These are phyloP conservation scores for Populus alba DNA, from an alignment of 345 rosid genomes.

Conservation along the genomic window DNA sequence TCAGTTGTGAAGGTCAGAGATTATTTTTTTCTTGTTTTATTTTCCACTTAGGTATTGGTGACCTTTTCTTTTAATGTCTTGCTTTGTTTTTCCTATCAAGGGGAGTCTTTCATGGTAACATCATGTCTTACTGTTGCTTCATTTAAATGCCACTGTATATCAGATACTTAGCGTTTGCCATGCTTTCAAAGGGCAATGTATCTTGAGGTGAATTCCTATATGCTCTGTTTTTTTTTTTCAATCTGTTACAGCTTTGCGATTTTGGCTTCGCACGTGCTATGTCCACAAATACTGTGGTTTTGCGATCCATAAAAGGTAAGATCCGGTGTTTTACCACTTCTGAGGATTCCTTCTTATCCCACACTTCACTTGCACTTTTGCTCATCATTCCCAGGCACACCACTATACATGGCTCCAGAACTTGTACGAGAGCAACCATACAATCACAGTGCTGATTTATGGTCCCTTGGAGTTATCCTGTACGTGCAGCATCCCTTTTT, in stretches of 20 bases:
- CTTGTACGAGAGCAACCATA: conserved; percentile 95
- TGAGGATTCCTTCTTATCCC: background rate
- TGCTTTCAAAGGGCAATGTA: background rate
- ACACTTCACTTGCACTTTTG: background rate
- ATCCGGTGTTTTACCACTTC: background rate
- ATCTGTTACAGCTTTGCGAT: conserved; percentile 75
- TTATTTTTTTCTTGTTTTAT: background rate
- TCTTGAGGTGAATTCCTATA: background rate
- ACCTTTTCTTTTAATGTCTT: no score
- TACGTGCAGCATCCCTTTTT: conserved; percentile 31
- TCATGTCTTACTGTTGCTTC: background rate
- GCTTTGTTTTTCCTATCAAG: background rate
- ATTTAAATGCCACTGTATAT: background rate
- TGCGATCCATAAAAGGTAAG: conserved; percentile 91
- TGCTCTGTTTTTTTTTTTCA: conserved; percentile 14
- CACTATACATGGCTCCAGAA: conserved; percentile 98
- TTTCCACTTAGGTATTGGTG: background rate
- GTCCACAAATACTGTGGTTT: conserved; percentile 95
- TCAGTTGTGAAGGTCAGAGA: conserved; percentile 75
- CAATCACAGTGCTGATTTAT: conserved; percentile 93
- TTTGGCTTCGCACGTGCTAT: conserved; percentile 99
- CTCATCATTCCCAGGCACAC: conserved; percentile 64
- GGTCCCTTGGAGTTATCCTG: conserved; percentile 99
- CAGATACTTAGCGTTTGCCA: background rate
- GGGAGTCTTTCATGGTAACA: background rate